Conservation (phyloP, 257 asterid genomes). For the Penstemon eatonii region DNA sequence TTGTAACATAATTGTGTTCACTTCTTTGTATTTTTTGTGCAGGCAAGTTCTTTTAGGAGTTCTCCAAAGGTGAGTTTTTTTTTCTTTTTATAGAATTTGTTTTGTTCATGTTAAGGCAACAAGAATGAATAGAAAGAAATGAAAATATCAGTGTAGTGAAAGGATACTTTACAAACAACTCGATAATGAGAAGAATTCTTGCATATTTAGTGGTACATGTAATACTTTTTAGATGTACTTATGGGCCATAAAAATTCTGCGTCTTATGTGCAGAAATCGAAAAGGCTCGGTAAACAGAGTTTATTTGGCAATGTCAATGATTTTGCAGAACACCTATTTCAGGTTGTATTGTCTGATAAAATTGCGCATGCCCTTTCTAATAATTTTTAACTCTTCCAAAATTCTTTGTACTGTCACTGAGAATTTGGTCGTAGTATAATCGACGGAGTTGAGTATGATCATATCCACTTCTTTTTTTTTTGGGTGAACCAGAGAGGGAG, state of each 20-base stretch:
- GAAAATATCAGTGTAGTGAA: neutral
- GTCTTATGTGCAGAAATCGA: constrained; percentile 46
- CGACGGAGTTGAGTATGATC: constrained; percentile 4
- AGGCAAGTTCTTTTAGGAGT: constrained; percentile 49
- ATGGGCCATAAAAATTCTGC: constrained; percentile 2
- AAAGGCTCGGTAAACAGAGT: constrained; percentile 56
- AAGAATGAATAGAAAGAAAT: neutral
- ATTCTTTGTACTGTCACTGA: too few species aligned
- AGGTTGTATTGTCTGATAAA: constrained; percentile 43
- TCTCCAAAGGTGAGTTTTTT: constrained; percentile 52
- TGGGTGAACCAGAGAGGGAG: constrained; percentile 49
- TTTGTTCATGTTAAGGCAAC: neutral
- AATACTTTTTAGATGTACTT: constrained; percentile 2
- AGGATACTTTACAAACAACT: neutral
- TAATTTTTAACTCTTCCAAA: too few species aligned
- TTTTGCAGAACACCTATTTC: constrained; percentile 70
- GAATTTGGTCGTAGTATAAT: too few species aligned
- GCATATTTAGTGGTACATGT: neutral
- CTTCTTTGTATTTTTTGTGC: constrained; percentile 33
- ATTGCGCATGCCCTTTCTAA: too few species aligned
- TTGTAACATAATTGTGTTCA: constrained; percentile 22
- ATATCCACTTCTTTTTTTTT: constrained; percentile 10
- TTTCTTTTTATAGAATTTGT: neutral
- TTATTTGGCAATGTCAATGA: constrained; percentile 60
- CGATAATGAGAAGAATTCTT: neutral